Evolutionary conservation across 805 yeast species (phyloP).

Genomic region (Pichia ethanolica): DNA sequence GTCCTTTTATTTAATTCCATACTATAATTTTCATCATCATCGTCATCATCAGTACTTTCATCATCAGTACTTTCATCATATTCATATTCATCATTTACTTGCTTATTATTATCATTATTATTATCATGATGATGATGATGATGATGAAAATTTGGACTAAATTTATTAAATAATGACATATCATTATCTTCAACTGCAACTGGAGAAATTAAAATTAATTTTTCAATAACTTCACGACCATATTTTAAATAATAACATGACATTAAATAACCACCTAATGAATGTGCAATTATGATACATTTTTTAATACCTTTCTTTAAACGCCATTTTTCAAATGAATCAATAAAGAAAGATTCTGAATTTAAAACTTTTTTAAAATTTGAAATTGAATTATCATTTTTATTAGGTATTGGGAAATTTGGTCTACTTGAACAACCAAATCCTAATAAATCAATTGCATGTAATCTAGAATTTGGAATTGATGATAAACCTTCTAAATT

Average conservation of each 20-base stretch:
- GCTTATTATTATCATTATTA: neutral
- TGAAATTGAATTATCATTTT: slow-evolving; percentile 19
- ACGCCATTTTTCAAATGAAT: slow-evolving; percentile 63
- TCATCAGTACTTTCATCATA: neutral
- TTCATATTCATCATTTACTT: neutral
- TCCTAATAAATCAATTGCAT: slow-evolving; percentile 66
- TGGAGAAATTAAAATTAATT: slow-evolving; percentile 61
- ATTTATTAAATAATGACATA: slow-evolving; percentile 30
- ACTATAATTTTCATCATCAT: neutral
- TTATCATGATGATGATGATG: neutral
- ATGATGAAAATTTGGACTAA: neutral
- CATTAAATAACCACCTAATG: slow-evolving; percentile 71
- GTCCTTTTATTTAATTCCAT: neutral
- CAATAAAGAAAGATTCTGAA: slow-evolving; percentile 52
- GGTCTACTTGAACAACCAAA: slow-evolving; percentile 66
- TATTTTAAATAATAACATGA: slow-evolving; percentile 55
- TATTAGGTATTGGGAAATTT: slow-evolving; percentile 20
- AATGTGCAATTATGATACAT: slow-evolving; percentile 66
- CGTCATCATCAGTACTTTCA: neutral
- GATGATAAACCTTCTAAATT: slow-evolving; percentile 50
- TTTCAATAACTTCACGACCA: slow-evolving; percentile 42
- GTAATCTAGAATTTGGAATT: slow-evolving; percentile 50
- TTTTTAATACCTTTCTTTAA: slow-evolving; percentile 36
- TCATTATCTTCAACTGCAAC: slow-evolving; percentile 68
- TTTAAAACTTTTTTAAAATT: slow-evolving; percentile 31